Evolutionary conservation across 805 yeast species (phyloP).

Genomic region (Candida jianshihensis): DNA sequence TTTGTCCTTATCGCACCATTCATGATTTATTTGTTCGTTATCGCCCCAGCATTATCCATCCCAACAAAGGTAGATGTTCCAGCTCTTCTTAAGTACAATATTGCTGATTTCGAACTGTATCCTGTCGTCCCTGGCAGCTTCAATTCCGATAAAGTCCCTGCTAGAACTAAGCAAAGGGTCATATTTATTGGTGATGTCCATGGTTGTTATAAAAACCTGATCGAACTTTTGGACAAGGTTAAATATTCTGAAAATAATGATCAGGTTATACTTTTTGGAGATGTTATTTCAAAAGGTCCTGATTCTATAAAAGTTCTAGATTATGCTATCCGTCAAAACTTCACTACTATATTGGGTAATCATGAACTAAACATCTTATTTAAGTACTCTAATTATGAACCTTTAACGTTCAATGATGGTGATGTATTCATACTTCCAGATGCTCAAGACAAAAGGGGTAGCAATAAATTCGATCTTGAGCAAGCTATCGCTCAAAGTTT

Average conservation of each 20-base stretch:
- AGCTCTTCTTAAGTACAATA: neutral
- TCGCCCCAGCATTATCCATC: neutral
- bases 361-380: constrained; percentile 73
- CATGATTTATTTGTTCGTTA: neutral
- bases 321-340: constrained; percentile 47
- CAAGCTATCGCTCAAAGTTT: constrained; percentile 23
- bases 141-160: neutral
- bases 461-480: constrained; percentile 11
- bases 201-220: constrained; percentile 59
- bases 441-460: no score
- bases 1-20: neutral
- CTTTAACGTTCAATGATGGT: constrained; percentile 17
- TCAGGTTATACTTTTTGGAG: constrained; percentile 69
- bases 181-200: constrained; percentile 85
- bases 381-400: constrained; percentile 44
- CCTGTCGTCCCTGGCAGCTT: neutral
- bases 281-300: constrained; percentile 80
- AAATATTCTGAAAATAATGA: constrained; percentile 43
- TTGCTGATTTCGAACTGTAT: neutral
- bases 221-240: constrained; percentile 43
- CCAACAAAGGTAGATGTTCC: neutral
- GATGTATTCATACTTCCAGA: constrained; percentile 10
- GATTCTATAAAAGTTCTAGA: constrained; percentile 65
- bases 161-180: constrained; percentile 30
- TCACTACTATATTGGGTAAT: constrained; percentile 80